Base-by-base conservation (phyloP, 2,329 filamentous ascomycete species). In the Ceratocystis colombiana region DNA sequence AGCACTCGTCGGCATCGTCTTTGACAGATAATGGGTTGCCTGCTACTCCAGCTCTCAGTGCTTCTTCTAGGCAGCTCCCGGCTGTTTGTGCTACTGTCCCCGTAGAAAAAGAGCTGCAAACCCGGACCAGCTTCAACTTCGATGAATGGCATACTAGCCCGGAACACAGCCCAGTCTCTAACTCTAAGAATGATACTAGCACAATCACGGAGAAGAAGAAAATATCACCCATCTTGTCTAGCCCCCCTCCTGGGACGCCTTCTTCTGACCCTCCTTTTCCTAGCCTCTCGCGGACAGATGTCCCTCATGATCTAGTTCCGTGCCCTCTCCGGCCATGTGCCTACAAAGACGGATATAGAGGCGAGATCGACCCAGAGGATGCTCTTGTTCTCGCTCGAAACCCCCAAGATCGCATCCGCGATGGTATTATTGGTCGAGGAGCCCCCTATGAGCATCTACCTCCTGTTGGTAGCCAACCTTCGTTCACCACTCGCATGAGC, bases 381-480 rank as follows among this genome's bases (percentile, higher is more conserved):
- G 55, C 28, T 37, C 55, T 37, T 15, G 20, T 25, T 30, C 55
- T 25, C 55, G 22, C 55, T n/a, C 55, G 15, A 12, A 59, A n/a
- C 2, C 28, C 55, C 7, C 55, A 59, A 20, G 22, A 37, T 7
- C 55, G 28, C 55, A 30, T 30, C 10, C 22, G 28, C 20, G n/a
- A 12, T 33, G n/a, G n/a, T n/a, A 59, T 59, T 6, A n/a, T 30
- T n/a, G 22, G 28, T 28, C 33, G 22, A 5, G 55, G 55, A 59
- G 55, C 25, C 10, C 30, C 30, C 28, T 59, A 59, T 37, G 55
- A 59, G 55, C 55, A 62, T 45, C 61, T 62, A 22, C 33, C 37
- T 4, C 37, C 44, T 12, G 44, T 45, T 4, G 61, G 37, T 20
- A 25, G 17, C 4, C 61, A 62, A 20, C 61, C 61, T 12, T 44